phyloP scores from a whole-genome alignment of 2,329 filamentous ascomycete species.

The Talaromyces sp. region DNA sequence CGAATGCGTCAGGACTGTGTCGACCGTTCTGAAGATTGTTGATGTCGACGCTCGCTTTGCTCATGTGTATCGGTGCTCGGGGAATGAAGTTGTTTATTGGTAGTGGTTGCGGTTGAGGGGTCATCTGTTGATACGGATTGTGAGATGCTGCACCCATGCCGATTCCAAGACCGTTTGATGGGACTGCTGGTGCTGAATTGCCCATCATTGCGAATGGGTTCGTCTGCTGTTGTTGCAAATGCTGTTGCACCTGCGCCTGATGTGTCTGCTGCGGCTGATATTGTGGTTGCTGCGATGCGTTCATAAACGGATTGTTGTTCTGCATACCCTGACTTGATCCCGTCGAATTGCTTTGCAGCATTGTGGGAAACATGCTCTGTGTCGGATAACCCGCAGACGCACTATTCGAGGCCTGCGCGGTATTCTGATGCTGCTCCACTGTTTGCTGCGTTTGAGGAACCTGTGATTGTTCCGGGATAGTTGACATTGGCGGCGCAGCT shows the following conservation, averaged over 20 bases:
- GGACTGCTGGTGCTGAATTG: slow-evolving; percentile 24
- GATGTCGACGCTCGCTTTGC: slow-evolving; percentile 49
- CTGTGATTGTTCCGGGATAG: slow-evolving; percentile 34
- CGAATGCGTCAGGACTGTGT: slow-evolving; percentile 51
- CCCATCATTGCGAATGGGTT: slow-evolving; percentile 19
- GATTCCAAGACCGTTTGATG: slow-evolving; percentile 20
- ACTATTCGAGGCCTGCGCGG: slow-evolving; percentile 21
- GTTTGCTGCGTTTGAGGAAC: slow-evolving; percentile 23
- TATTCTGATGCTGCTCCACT: slow-evolving; percentile 18
- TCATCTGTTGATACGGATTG: slow-evolving; percentile 8
- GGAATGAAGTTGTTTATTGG: slow-evolving; percentile 17
- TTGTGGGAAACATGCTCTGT: slow-evolving; percentile 24
- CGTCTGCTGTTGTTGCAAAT: slow-evolving; percentile 8
- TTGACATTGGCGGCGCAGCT: slow-evolving; percentile 24
- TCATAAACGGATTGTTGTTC: not conserved
- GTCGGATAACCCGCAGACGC: slow-evolving; percentile 23
- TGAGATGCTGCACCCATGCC: slow-evolving; percentile 18
- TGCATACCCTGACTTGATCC: slow-evolving; percentile 23
- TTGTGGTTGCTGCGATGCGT: slow-evolving; percentile 3
- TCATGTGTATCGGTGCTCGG: slow-evolving; percentile 38
- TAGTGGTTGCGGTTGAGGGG: slow-evolving; percentile 16
- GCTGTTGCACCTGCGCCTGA: not conserved
- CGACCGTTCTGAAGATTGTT: slow-evolving; percentile 46
- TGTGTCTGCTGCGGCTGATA: not conserved
- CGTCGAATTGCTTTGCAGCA: slow-evolving; percentile 28